These are phyloP conservation scores for Candida gorgasii DNA, from an alignment of 805 yeast species.

Conservation along the genomic window DNA sequence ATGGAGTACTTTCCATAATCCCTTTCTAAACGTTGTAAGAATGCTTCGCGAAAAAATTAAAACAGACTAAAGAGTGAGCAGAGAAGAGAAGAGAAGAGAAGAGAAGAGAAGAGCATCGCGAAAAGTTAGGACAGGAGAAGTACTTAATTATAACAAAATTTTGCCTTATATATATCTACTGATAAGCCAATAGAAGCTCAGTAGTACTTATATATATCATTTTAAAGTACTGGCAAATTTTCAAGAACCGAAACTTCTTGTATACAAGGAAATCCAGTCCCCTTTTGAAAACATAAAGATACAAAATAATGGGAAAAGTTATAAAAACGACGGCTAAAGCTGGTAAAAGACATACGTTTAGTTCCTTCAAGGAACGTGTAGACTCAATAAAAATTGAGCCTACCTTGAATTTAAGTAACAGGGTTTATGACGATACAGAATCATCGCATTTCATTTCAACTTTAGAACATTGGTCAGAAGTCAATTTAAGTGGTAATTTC, in stretches of 20 bases:
- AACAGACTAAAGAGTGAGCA: neutral
- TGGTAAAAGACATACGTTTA: constrained; percentile 56
- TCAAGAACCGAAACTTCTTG: neutral
- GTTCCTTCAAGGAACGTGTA: constrained; percentile 81
- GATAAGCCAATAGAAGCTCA: neutral
- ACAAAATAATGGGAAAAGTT: constrained; percentile 2
- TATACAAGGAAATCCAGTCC: neutral
- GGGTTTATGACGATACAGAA: constrained; percentile 71
- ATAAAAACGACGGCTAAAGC: constrained; percentile 50
- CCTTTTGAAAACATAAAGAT: neutral
- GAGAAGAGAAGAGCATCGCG: constrained; percentile 1
- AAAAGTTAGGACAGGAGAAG: constrained; percentile 3
- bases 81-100: neutral
- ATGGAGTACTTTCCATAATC: constrained; percentile 9
- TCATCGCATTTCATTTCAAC: constrained; percentile 76
- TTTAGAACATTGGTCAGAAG: constrained; percentile 83
- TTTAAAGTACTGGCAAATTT: neutral
- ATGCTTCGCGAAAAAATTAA: neutral
- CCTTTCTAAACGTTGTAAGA: neutral
- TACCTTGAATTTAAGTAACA: constrained; percentile 47
- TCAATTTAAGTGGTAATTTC: constrained; percentile 74
- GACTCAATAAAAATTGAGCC: constrained; percentile 87
- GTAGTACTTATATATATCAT: neutral
- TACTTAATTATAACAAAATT: neutral
- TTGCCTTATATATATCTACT: neutral